Conservation (phyloP, 352 stramenopile species). For the Plasmopara viticola region DNA sequence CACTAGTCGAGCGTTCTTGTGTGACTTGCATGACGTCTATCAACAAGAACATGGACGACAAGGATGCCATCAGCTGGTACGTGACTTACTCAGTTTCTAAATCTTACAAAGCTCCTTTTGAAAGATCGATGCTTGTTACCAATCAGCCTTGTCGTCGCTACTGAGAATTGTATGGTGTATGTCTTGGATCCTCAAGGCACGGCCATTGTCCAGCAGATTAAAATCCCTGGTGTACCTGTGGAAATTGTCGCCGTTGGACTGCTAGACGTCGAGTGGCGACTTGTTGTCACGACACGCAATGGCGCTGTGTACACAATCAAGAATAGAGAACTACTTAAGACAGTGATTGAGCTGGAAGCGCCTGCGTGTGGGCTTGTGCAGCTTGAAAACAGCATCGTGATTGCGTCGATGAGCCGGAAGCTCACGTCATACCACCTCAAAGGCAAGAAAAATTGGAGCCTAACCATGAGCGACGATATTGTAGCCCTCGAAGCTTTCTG, state of each 20-base stretch:
- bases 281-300: slow-evolving; percentile 84
- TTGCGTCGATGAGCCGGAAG: slow-evolving; percentile 84
- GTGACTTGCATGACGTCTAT: slow-evolving; percentile 87
- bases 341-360: slow-evolving; percentile 83
- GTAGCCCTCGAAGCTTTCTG: slow-evolving; percentile 75
- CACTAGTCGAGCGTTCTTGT: slow-evolving; percentile 56
- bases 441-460: slow-evolving; percentile 87
- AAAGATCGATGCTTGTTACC: slow-evolving; percentile 3
- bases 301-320: slow-evolving; percentile 87
- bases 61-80: slow-evolving; percentile 67
- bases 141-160: slow-evolving; percentile 76
- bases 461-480: slow-evolving; percentile 80
- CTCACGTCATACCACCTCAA: slow-evolving; percentile 87
- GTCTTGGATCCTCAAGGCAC: slow-evolving; percentile 71
- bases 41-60: slow-evolving; percentile 86
- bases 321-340: slow-evolving; percentile 84
- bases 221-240: slow-evolving; percentile 63
- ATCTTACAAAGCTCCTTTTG: background rate
- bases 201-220: slow-evolving; percentile 60
- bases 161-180: slow-evolving; percentile 76
- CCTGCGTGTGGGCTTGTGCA: slow-evolving; percentile 67
- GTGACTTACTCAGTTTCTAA: background rate
- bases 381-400: slow-evolving; percentile 79
- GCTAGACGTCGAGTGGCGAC: slow-evolving; percentile 79
- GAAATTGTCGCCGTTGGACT: slow-evolving; percentile 67